Base-by-base conservation (phyloP, 2,329 filamentous ascomycete genomes). In the Arthroderma sp. region DNA sequence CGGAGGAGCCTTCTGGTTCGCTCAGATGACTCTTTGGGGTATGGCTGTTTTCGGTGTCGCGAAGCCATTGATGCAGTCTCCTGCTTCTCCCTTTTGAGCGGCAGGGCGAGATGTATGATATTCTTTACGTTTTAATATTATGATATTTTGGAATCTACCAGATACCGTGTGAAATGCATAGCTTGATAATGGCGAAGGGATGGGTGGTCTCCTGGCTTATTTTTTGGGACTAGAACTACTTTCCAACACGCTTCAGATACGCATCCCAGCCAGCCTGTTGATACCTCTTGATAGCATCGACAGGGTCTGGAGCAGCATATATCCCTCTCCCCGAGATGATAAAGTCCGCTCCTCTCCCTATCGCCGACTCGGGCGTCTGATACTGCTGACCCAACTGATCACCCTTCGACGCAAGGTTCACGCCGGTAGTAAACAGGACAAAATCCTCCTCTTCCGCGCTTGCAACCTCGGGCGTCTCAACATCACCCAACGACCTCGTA, bases 361-460 rank as follows among this genome's bases (percentile, higher is more conserved):
- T 67, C 0, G 74, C 74, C 38, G 71, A 73, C 58, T 68, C 69
- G 7, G 74, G 74, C 2, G 74, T 76, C 65, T 76, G 73, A 59
- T 77, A 77, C 64, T 77, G 74, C 64, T 77, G 74, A 1, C 74
- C 74, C 23, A 77, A 63, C 58, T 74, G 71, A 63, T 77, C 74
- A 1, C 74, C 74, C 63, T 74, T 75, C 6, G 71, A 73, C 7
- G 72, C 71, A 11, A 76, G 66, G 60, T 76, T 76, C 54, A 77
- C 73, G 5, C 74, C 74, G 0, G 74, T 77, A 6, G 74, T 77
- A 63, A 77, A 77, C 5, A 77, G 71, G 2, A 77, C 71, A 60
- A 77, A 77, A 60, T 77, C 74, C 62, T 76, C 74, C 17, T 67
- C 66, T 2, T 70, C 68, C 2, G 61, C 58, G 9, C 49, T 58